Conservation (phyloP, 2,329 filamentous ascomycete genomes). For the Magnaporthiopsis poae region DNA sequence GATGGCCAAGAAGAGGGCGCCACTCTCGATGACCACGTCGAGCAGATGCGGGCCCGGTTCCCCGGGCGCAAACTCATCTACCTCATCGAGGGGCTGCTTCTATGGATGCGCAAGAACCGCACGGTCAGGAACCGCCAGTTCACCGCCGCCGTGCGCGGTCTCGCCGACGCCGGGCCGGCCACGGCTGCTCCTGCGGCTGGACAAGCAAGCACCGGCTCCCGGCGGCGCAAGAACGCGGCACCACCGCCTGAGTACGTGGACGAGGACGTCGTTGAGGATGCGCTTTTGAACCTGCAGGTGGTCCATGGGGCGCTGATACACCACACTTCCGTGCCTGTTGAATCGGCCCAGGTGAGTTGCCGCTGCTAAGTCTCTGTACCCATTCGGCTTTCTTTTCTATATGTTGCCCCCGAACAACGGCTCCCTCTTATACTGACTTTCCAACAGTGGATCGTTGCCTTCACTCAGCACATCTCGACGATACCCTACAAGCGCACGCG, state of each 20-base stretch:
- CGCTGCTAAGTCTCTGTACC: neutral
- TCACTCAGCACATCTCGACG: conserved; percentile 70
- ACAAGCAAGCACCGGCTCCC: conserved; percentile 17
- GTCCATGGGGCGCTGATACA: conserved; percentile 58
- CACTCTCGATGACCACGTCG: conserved; percentile 47
- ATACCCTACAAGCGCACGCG: conserved; percentile 57
- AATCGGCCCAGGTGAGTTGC: conserved; percentile 46
- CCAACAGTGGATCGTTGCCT: conserved; percentile 51
- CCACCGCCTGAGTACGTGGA: conserved; percentile 43
- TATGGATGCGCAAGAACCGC: conserved; percentile 60
- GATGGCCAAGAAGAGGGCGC: neutral
- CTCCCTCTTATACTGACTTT: neutral
- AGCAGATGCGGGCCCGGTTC: conserved; percentile 44
- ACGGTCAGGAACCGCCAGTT: conserved; percentile 60
- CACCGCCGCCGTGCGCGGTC: conserved; percentile 49
- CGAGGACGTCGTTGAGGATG: conserved; percentile 61
- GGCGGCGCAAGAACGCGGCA: conserved; percentile 30
- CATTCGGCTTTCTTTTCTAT: neutral
- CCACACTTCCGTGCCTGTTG: conserved; percentile 49
- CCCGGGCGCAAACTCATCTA: conserved; percentile 50
- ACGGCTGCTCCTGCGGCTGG: conserved; percentile 11
- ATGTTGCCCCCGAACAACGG: neutral
- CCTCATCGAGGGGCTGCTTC: conserved; percentile 57
- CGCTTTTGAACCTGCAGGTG: conserved; percentile 60
- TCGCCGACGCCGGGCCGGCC: conserved; percentile 22